phyloP scores from a whole-genome alignment of 2,329 filamentous ascomycete genomes.

The Ceratocystiopsis minuta region DNA sequence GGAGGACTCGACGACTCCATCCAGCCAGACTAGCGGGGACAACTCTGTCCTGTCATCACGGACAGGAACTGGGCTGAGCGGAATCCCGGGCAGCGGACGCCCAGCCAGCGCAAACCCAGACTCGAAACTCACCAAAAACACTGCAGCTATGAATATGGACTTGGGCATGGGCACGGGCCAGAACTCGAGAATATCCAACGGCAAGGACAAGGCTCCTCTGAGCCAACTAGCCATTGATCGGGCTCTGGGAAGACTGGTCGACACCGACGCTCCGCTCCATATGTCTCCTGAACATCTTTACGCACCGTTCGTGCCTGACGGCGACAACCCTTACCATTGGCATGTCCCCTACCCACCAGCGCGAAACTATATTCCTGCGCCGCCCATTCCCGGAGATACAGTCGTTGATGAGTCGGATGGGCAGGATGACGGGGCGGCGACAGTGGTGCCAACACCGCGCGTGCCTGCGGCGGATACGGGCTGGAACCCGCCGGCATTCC shows the following conservation, averaged over 20 bases:
- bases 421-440: conserved; percentile 1
- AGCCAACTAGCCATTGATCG: conserved; percentile 5
- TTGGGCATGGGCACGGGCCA: too few relatives aligned
- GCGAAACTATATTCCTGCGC: conserved; percentile 11
- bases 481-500: not conserved
- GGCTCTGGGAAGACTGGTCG: conserved; percentile 10
- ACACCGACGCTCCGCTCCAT: conserved; percentile 2
- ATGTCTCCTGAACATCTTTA: not conserved
- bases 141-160: not conserved
- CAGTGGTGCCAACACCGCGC: conserved; percentile 1
- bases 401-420: conserved; percentile 1
- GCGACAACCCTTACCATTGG: conserved; percentile 19
- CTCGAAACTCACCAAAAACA: not conserved
- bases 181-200: not conserved
- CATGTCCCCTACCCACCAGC: conserved; percentile 14
- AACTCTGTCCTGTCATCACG: not conserved
- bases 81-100: not conserved
- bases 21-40: conserved; percentile 15
- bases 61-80: conserved; percentile 1
- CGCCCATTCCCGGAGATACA: not conserved
- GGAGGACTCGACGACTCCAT: conserved; percentile 25
- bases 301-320: not conserved
- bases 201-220: conserved; percentile 1
- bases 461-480: not conserved
- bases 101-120: too few relatives aligned